Evolutionary conservation across 129 eudicot species (phyloP), one percentile per base, ranked within the genome.

Genomic region (Glebionis coronaria): DNA sequence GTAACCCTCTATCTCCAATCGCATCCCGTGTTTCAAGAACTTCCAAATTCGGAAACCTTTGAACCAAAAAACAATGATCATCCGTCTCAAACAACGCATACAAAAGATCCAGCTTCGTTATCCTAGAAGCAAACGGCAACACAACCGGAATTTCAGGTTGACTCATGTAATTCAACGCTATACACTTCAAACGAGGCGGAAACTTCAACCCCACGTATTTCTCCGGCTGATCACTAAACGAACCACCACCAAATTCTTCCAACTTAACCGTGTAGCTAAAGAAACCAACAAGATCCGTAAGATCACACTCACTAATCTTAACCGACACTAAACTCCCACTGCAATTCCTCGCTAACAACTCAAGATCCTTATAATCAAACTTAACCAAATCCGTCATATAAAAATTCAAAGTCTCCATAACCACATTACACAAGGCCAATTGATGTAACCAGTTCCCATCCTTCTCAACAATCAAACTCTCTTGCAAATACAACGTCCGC

Each of bases 201-300:
- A 87, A 79, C 53, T 64, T 58, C 61, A 87, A 15, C 40, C 73
- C 72, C 12, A 35, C 12, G 40, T 90, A 85, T 40, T 58, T 80
- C 54, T 83, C 95, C 12, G 77, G 72, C 11, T 75, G 82, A 15
- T 65, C 78, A 51, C 71, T 69, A 45, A 84, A 78, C 12, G 81
- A 74, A 65, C 85, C 92, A 10, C 97, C 97, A 44, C 87, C 85
- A 56, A 90, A 90, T 71, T 90, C 95, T 75, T 87, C 83, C 14
- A 90, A 72, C 18, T 74, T 70, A 38, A 67, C 58, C 10, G 87
- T 84, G 20, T 76, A 70, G 16, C 69, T 65, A 67, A 87, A 87
- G 73, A 90, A 83, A 27, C 69, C 82, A 40, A 75, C 67, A 44
- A 87, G 92, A 42, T 79, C 65, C 3, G 75, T 45, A 69, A 87